A percentile compares a stretch with the other conserved stretches of the same genome.
These are phyloP conservation scores for Aspergillus carbonarius DNA, from an alignment of 2,329 filamentous ascomycete genomes.

Conservation along the genomic window DNA sequence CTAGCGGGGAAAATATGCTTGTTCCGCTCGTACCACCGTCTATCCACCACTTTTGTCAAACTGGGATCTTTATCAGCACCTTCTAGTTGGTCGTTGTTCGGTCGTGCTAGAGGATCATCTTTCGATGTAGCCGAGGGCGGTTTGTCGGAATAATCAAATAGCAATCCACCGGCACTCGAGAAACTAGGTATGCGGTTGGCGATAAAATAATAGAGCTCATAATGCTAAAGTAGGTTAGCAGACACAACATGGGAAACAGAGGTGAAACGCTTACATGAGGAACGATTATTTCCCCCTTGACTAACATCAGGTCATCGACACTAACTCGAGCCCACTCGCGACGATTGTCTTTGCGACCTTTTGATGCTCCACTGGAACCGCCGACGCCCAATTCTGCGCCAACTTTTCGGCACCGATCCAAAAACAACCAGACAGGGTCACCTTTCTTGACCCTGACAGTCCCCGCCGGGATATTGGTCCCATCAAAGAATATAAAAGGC, in stretches of 20 bases:
- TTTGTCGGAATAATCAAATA: conserved; percentile 73
- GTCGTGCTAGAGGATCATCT: conserved; percentile 45
- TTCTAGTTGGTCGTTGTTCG: conserved; percentile 63
- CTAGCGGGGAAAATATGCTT: conserved; percentile 98
- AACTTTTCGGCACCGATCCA: conserved; percentile 88
- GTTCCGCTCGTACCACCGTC: conserved; percentile 94
- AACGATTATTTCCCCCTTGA: conserved; percentile 85
- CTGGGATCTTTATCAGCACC: conserved; percentile 75
- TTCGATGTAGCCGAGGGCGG: conserved; percentile 30
- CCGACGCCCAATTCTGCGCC: conserved; percentile 79
- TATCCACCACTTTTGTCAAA: conserved; percentile 89
- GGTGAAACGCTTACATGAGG: conserved; percentile 70
- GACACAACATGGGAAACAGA: background rate
- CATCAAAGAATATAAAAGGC: conserved; percentile 96
- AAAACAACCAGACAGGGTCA: conserved; percentile 86
- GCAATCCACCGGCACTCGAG: conserved; percentile 67
- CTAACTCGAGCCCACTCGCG: conserved; percentile 90
- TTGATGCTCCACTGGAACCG: conserved; percentile 51
- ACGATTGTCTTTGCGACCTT: conserved; percentile 57
- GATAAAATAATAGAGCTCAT: conserved; percentile 96
- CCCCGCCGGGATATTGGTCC: conserved; percentile 82
- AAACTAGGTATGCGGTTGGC: conserved; percentile 69
- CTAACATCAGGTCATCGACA: conserved; percentile 93
- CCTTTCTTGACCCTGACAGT: conserved; percentile 87
- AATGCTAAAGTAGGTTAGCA: conserved; percentile 63